Evolutionary conservation across 2,329 filamentous ascomycete genomes (phyloP).

Genomic region (Penicillium psychrosexuale): DNA sequence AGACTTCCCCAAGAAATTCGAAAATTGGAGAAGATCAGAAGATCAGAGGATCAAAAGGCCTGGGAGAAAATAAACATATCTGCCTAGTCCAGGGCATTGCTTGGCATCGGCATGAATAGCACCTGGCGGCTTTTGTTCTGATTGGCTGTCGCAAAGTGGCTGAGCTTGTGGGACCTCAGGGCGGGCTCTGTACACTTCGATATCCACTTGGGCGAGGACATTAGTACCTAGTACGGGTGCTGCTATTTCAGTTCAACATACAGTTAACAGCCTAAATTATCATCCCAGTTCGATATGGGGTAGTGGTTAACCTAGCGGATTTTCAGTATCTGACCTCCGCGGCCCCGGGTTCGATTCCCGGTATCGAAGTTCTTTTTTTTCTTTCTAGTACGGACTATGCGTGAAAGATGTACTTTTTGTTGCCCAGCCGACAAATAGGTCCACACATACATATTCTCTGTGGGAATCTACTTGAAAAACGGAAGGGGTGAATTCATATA

Average conservation of each 20-base stretch:
- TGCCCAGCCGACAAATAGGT: no score
- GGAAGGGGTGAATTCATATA: conserved; percentile 4
- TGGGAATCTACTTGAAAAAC: background rate
- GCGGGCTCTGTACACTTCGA: no score
- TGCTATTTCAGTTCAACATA: background rate
- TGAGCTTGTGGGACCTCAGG: no score
- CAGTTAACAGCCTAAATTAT: fast-evolving
- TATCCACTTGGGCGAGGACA: no score
- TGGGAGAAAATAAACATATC: background rate
- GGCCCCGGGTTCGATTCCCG: conserved; percentile 6
- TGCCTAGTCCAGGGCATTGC: conserved; percentile 1
- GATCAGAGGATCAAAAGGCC: background rate
- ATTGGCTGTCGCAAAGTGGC: background rate
- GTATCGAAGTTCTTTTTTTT: background rate
- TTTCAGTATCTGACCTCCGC: background rate
- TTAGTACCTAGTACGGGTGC: no score
- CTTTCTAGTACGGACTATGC: no score
- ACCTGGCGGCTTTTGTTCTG: background rate
- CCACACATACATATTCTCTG: background rate
- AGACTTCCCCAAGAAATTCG: background rate
- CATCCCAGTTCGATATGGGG: conserved; percentile 4
- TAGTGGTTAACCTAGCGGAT: conserved; percentile 6
- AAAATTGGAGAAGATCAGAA: background rate
- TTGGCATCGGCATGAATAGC: background rate
- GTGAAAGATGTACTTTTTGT: background rate